Evolutionary conservation across 805 yeast genomes (phyloP).

Genomic region (Candida pseudofarinosa): DNA sequence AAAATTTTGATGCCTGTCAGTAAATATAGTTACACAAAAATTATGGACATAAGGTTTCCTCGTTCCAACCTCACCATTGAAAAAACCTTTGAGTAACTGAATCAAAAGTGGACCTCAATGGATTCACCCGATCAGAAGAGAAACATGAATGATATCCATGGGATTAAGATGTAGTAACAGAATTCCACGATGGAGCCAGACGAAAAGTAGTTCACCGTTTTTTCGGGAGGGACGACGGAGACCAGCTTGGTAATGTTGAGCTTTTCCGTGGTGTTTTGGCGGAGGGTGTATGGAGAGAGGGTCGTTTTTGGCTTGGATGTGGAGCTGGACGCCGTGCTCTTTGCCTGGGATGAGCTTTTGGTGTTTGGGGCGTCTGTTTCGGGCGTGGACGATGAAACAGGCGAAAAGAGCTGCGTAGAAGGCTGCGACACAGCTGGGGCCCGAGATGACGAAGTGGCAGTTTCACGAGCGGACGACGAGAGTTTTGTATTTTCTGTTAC

Average conservation of each 20-base stretch:
- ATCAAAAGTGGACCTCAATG: not conserved
- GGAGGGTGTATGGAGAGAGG: not conserved
- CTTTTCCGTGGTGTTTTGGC: not conserved
- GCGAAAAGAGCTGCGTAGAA: not conserved
- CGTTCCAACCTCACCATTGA: not conserved
- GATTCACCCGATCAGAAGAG: not conserved
- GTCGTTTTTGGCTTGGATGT: not conserved
- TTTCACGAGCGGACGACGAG: not conserved
- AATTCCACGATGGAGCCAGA: not conserved
- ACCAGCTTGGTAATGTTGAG: not conserved
- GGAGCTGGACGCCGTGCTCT: not conserved
- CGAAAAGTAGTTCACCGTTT: not conserved
- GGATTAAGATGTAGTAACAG: not conserved
- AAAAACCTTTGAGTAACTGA: not conserved
- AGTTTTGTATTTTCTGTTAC: not conserved
- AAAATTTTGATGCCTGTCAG: conserved; percentile 1
- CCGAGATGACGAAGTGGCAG: not conserved
- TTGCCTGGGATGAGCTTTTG: not conserved
- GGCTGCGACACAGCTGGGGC: not conserved
- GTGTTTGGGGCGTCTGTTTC: not conserved
- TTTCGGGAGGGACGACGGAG: not conserved
- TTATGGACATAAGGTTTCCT: not conserved
- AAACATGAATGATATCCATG: not conserved
- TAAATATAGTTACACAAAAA: conserved; percentile 2
- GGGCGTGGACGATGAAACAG: not conserved